Evolutionary conservation across 169 alveolate species (phyloP), one percentile per base, ranked within the genome.

Genomic region (Theileria annulata): DNA sequence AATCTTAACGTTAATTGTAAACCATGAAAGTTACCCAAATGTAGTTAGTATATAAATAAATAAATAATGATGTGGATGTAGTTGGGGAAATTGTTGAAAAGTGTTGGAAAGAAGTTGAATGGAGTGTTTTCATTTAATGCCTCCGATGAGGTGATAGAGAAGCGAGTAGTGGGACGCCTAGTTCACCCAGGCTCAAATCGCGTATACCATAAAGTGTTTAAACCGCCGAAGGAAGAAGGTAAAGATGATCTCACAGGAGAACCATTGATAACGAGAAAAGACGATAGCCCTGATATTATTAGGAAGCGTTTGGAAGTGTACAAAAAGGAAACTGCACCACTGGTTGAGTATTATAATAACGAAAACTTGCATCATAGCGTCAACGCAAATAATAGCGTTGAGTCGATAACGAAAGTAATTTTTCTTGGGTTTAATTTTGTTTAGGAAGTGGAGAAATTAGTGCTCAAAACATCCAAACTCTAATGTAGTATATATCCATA

Each of bases 111-210:
- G 72, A 70, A 75, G 25, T 42, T 93, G 81, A 82, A 90, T 59
- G 90, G 91, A 60, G 99, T 95, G 28, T 73, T 96, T 47, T 92
- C 94, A 56, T 95, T 96, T 86, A 93, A 95, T 30, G 93, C 93
- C n/a, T 90, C 92, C 25, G 99, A 96, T 62, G 90, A 90, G 19
- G 95, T 86, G 33, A 80, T 95, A 33, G 92, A 91, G 30, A 97
- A 94, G 74, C 94, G 99, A 86, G 88, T 96, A 25, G 87, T 93
- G 25, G 98, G 98, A 47, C 88, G 99, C 74, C 76, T 96, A 72
- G 89, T 94, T n/a, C 99, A 96, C 71, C 93, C 89, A 58, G 94
- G 96, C 25, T 93, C 98, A n/a, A 98, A 98, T 47, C 94, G 99
- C 79, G 91, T 97, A 42, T 96, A 96, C 77, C 98, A 96, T 79